Evolutionary conservation across 257 asterid genomes (phyloP).

Genomic region (Striga asiatica): DNA sequence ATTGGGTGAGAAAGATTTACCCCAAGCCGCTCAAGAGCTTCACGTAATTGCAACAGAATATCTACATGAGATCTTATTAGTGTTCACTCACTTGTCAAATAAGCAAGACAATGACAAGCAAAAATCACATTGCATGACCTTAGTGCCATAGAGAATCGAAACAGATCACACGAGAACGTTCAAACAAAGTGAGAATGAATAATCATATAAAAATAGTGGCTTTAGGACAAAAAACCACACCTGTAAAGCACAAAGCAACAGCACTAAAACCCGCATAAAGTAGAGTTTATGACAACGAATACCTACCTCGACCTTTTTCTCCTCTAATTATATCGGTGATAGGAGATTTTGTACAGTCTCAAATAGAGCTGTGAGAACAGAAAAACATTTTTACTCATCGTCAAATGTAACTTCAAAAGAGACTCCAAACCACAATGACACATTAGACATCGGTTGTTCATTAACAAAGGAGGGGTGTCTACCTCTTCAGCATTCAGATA

Average conservation of each 20-base stretch:
- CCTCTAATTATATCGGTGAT: constrained; percentile 63
- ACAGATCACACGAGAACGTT: constrained; percentile 21
- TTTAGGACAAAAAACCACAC: constrained; percentile 15
- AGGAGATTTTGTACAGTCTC: constrained; percentile 62
- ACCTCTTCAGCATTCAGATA: constrained; percentile 75
- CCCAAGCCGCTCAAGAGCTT: constrained; percentile 30
- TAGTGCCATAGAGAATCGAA: constrained; percentile 21
- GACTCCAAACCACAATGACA: constrained; percentile 47
- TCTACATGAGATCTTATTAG: constrained; percentile 20
- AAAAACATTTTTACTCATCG: constrained; percentile 61
- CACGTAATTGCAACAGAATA: constrained; percentile 21
- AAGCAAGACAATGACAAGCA: constrained; percentile 30
- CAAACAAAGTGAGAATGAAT: not conserved
- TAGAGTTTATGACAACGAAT: constrained; percentile 25
- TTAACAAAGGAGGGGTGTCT: constrained; percentile 36
- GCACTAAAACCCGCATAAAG: constrained; percentile 16
- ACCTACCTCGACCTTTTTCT: constrained; percentile 79
- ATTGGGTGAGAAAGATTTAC: constrained; percentile 32
- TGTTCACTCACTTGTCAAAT: constrained; percentile 22
- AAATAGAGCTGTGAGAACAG: constrained; percentile 90
- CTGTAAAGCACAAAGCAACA: constrained; percentile 15
- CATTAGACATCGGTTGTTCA: constrained; percentile 38
- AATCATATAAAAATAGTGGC: constrained; percentile 9
- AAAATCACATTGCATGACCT: constrained; percentile 23
- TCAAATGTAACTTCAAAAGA: constrained; percentile 22